Conservation (phyloP, 139 green algal species). For the Chlamydomonas eustigma region DNA sequence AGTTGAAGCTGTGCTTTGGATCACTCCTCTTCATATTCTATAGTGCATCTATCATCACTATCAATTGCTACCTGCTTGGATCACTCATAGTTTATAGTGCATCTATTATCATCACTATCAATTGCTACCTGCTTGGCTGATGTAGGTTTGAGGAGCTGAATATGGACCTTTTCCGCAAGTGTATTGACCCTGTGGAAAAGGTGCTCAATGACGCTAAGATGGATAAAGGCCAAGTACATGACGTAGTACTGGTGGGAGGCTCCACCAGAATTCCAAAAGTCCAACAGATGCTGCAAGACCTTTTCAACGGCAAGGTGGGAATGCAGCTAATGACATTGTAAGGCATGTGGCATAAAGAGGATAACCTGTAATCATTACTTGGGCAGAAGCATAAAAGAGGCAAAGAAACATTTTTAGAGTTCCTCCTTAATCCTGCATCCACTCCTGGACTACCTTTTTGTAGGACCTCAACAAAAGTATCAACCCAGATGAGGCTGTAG, state of each 20-base stretch:
- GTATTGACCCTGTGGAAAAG: conserved; percentile 99
- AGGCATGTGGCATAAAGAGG: too few relatives aligned
- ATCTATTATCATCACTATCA: too few relatives aligned
- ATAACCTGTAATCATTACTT: too few relatives aligned
- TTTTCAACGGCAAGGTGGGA: conserved; percentile 67
- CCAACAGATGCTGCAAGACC: conserved; percentile 94
- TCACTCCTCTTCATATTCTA: too few relatives aligned
- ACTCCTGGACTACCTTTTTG: too few relatives aligned
- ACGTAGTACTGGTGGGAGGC: conserved; percentile 92
- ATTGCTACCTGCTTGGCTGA: too few relatives aligned
- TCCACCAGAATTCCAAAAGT: conserved; percentile 98
- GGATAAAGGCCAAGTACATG: conserved; percentile 82
- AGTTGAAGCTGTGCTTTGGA: too few relatives aligned
- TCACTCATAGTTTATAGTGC: not conserved
- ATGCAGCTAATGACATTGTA: too few relatives aligned
- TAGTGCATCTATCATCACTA: not conserved
- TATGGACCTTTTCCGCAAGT: conserved; percentile 99
- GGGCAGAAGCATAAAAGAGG: too few relatives aligned
- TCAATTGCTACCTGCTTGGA: not conserved
- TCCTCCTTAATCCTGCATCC: too few relatives aligned
- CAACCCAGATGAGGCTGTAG: conserved; percentile 99
- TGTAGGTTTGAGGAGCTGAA: conserved; percentile 97
- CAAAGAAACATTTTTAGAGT: too few relatives aligned
- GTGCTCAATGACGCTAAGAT: conserved; percentile 86
- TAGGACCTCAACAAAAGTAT: conserved; percentile 96